These are phyloP conservation scores for Arctium minus DNA, from an alignment of 129 eudicot genomes.

Conservation along the genomic window DNA sequence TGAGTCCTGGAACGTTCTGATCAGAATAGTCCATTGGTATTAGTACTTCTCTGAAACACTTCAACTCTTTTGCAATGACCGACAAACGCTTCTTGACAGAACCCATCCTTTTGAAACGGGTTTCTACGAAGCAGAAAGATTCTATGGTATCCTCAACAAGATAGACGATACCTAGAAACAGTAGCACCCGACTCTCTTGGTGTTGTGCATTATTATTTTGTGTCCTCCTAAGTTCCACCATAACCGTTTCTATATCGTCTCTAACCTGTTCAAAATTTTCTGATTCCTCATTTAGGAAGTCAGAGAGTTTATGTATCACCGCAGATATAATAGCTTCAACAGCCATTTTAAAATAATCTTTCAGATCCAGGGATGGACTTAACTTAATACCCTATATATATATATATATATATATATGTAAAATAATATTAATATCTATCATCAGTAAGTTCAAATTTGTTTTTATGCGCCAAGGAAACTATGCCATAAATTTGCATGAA, in stretches of 20 bases:
- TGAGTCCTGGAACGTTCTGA: background rate
- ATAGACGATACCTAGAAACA: background rate
- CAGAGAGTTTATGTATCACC: constrained; percentile 17
- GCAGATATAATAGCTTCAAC: constrained; percentile 24
- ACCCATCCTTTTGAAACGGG: background rate
- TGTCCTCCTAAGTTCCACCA: background rate
- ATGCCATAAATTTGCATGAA: no score
- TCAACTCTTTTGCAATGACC: background rate
- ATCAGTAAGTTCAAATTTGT: background rate
- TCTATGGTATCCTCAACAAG: background rate
- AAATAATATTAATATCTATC: no score
- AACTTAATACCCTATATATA: no score
- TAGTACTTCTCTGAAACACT: background rate
- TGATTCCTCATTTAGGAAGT: background rate
- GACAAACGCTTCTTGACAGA: background rate
- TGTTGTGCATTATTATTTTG: background rate
- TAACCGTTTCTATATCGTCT: background rate
- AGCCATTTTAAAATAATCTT: background rate
- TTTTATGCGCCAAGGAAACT: no score
- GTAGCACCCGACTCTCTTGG: background rate
- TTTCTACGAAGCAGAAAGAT: background rate
- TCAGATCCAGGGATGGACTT: no score
- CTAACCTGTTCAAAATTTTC: background rate
- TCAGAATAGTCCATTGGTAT: background rate
- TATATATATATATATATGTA: no score